Evolutionary conservation across 106 monocot species (phyloP), one percentile per base, ranked within the genome.

Genomic region (Chionographis japonica): DNA sequence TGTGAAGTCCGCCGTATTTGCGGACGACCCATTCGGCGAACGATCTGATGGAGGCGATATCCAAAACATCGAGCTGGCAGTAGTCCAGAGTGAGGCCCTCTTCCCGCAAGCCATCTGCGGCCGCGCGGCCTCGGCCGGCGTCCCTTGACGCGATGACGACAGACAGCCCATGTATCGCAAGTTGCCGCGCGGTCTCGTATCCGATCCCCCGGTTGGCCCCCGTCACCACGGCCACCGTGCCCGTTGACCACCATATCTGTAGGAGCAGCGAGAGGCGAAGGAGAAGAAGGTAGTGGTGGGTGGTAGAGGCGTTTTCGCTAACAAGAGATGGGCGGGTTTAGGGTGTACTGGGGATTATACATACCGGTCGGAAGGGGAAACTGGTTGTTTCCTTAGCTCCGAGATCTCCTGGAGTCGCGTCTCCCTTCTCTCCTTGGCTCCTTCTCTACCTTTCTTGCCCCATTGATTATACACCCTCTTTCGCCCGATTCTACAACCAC

Each of bases 121-220:
- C 89, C 41, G 42, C 72, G 2, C 41, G 58, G 68, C 91, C 89
- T 50, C 65, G 50, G 12, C 56, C 82, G 10, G 79, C 61, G 27
- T 84, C 81, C 37, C 89, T 81, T 3, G 89, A 77, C 15, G 89
- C 74, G 74, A 92, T 54, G 10, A 97, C 68, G n/a, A 97, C 89
- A 61, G 62, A 73, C 49, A 92, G 40, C 3, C 92, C 89, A 20
- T 86, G 72, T 13, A 3, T 39, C 0, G 86, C 79, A 38, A 97
- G 84, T 67, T 92, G 92, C 46, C 77, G 86, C 7, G 89, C 92
- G 16, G 84, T 89, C 80, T 89, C 91, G 50, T 69, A 87, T 2
- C 95, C 92, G 39, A 92, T 97, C 18, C 95, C 95, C 12, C 92
- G 70, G 71, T 79, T 89, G 37, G 84, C 81, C 40, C 92, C 95